A percentile compares a stretch with the other conserved stretches of the same genome.
These are phyloP conservation scores for Sporisorium reilianum DNA, from an alignment of 1,284 basidiomycete species.

Conservation along the genomic window DNA sequence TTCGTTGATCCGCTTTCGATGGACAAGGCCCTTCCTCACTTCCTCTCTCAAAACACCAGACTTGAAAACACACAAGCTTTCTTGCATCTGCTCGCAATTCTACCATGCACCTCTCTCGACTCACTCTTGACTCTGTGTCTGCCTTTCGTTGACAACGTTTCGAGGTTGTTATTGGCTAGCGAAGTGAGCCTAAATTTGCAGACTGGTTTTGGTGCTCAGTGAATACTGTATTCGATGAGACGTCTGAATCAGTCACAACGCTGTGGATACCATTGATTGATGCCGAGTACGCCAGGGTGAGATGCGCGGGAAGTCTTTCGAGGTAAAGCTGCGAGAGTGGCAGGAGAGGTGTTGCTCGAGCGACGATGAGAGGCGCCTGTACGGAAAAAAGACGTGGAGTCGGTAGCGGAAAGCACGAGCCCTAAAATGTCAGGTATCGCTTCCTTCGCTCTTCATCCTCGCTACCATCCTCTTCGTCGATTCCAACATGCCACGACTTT, in stretches of 20 bases:
- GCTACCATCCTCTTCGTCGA: not conserved
- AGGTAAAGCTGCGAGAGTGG: not conserved
- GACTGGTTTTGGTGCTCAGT: no score
- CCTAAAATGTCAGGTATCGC: not conserved
- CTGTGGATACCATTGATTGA: not conserved
- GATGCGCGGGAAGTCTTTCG: not conserved
- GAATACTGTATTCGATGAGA: not conserved
- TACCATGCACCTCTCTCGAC: conserved; percentile 15
- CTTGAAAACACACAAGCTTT: not conserved
- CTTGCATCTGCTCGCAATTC: conserved; percentile 3
- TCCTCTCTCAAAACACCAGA: not conserved
- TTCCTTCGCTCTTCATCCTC: not conserved
- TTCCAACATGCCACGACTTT: not conserved
- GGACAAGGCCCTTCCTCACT: not conserved
- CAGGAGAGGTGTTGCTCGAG: not conserved
- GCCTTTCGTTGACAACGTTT: not conserved
- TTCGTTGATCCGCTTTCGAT: not conserved
- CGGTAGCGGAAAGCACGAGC: not conserved
- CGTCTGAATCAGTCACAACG: not conserved
- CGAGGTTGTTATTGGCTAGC: not conserved
- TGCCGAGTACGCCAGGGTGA: not conserved
- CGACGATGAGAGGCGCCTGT: not conserved
- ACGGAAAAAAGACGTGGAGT: not conserved
- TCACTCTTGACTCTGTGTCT: not conserved
- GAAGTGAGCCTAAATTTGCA: not conserved